Percentiles rank a stretch among this genome's conserved stretches.
These are phyloP conservation scores for Aureobasidium sp. DNA, from an alignment of 2,329 filamentous ascomycete genomes.

Conservation along the genomic window DNA sequence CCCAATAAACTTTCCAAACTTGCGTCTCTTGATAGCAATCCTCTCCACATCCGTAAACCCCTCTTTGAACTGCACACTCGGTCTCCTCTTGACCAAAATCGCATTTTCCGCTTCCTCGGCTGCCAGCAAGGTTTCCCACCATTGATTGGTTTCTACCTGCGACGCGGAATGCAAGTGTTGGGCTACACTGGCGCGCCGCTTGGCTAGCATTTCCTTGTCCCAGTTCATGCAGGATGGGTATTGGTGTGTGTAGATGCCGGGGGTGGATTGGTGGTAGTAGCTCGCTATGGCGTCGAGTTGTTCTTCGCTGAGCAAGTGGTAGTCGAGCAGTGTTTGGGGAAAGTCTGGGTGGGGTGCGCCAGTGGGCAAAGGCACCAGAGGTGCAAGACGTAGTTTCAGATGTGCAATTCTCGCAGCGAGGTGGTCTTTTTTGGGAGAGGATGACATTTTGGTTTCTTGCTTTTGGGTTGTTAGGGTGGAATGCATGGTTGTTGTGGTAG, in stretches of 20 bases:
- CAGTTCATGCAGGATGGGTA: conserved; percentile 67
- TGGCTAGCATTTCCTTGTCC: conserved; percentile 26
- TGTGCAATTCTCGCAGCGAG: conserved; percentile 57
- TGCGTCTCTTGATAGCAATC: conserved; percentile 54
- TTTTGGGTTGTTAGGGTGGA: neutral
- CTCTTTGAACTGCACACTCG: conserved; percentile 15
- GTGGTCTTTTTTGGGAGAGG: conserved; percentile 21
- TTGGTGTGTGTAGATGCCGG: conserved; percentile 45
- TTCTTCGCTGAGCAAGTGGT: conserved; percentile 65
- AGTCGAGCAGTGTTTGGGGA: conserved; percentile 59
- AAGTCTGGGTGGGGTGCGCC: conserved; percentile 59
- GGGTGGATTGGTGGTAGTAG: conserved; percentile 66
- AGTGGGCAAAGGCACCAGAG: conserved; percentile 52
- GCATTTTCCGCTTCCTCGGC: neutral
- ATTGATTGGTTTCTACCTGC: neutral
- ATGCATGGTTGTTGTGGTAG: neutral
- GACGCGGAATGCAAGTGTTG: neutral
- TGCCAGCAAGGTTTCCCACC: neutral
- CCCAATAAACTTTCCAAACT: conserved; percentile 68
- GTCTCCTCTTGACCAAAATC: neutral
- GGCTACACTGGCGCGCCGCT: neutral
- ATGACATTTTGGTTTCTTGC: neutral
- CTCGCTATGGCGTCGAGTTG: conserved; percentile 63
- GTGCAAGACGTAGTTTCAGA: conserved; percentile 59
- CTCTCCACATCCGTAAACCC: conserved; percentile 33